Conservation (phyloP, 1,284 basidiomycete species). For the Fomitopsis pinicola region DNA sequence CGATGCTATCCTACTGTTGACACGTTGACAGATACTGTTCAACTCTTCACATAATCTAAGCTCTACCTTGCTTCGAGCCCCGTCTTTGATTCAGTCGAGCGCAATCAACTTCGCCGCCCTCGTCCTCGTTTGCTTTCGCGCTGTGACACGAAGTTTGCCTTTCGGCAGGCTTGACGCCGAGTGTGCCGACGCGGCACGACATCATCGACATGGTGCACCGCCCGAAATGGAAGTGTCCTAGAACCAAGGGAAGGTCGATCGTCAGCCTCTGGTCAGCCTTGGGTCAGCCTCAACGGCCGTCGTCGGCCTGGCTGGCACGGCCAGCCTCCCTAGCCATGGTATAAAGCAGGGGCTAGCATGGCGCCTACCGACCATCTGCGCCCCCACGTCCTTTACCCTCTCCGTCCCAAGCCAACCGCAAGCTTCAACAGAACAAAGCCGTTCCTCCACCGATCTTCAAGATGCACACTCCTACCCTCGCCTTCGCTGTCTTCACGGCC, state of each 20-base stretch:
- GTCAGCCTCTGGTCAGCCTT: not conserved
- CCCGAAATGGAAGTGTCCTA: not conserved
- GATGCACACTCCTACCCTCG: slow-evolving; percentile 25
- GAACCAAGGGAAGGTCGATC: not conserved
- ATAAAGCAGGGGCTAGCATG: not conserved
- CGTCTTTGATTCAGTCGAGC: too few relatives aligned
- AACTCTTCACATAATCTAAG: not conserved
- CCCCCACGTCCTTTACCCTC: not conserved
- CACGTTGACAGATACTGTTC: not conserved
- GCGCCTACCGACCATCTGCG: not conserved
- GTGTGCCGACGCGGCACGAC: not conserved
- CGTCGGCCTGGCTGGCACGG: not conserved
- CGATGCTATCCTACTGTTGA: slow-evolving; percentile 1
- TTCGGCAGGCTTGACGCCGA: not conserved
- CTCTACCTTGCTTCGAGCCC: not conserved
- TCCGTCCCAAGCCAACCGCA: slow-evolving; percentile 1
- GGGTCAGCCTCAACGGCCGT: not conserved
- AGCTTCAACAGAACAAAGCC: slow-evolving; percentile 4
- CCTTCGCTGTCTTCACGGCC: slow-evolving; percentile 21
- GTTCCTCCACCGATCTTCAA: slow-evolving; percentile 5
- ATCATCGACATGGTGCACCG: not conserved
- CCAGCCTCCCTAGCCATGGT: not conserved
- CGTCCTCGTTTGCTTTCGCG: too few relatives aligned
- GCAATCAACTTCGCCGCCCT: too few relatives aligned
- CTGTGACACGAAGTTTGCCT: too few relatives aligned